Base-by-base conservation (phyloP, 352 stramenopile species). In the Phytophthora tubulina region DNA sequence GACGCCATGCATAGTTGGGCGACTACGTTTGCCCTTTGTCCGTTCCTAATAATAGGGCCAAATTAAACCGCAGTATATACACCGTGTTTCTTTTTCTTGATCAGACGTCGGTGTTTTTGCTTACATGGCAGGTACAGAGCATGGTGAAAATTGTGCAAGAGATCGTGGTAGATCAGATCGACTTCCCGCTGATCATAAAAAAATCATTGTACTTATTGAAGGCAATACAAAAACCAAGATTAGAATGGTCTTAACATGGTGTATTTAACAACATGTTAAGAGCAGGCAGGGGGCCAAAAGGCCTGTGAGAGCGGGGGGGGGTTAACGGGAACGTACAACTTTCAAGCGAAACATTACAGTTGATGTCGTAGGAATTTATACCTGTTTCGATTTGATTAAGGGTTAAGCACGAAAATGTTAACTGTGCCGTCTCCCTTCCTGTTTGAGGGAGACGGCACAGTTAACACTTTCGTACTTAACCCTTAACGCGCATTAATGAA, bases 171-270 rank as follows among this genome's bases (percentile, higher is more conserved):
- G 42, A 49, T 49, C 42, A 49, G 42, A 7, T 31, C 17, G 38
- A 6, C 52, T 59, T 45, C 33, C 52, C 33, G 52, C 36, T 36
- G 35, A 17, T 21, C 35, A 59, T 31, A 59, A 7, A 27, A 27
- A 27, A 27, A 27, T 27, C 21, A 27, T 45, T 39, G 52, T 59
- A 59, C 52, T 59, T 59, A 59, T 59, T 9, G 14, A 7, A 56
- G 49, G 13, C 49, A 39, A 56, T 56, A 39, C 49, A 56, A 56
- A 42, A 21, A 41, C 21, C 49, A 41, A 49, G 42, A 49, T 49
- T 49, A 49, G 15, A 30, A 14, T 11, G 42, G 14, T n/a, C 14
- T 56, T 56, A 56, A 39, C 49, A 56, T 56, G 49, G 14, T 30
- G 49, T 56, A 56, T 56, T 49, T 31, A 31, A 49, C 42, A 27